phyloP scores from a whole-genome alignment of 768 basidiomycete genomes.

The Pulveroboletus sp. region DNA sequence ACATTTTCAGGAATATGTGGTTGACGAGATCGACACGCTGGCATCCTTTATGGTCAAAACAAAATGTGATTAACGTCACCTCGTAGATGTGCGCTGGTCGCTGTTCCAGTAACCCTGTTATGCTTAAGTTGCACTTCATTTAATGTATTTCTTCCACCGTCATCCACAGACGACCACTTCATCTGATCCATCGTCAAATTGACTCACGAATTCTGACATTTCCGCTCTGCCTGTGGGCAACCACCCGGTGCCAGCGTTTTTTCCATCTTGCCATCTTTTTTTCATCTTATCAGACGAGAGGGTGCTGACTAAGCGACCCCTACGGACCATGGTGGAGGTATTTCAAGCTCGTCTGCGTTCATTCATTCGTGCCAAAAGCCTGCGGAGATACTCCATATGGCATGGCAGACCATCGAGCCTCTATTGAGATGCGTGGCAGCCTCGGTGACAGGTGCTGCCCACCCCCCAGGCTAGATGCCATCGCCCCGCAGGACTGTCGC shows the following conservation, averaged over 20 bases:
- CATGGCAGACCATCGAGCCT: background rate
- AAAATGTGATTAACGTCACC: conserved; percentile 40
- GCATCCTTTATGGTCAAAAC: conserved; percentile 77
- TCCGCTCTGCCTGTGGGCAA: conserved; percentile 1
- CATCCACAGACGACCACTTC: background rate
- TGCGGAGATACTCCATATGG: no score
- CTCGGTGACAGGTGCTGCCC: background rate
- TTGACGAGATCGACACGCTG: conserved; percentile 76
- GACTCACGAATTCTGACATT: background rate
- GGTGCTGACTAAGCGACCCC: conserved; percentile 19
- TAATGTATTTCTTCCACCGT: conserved; percentile 17
- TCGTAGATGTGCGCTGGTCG: conserved; percentile 16
- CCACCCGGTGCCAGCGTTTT: background rate
- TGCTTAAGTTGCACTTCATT: conserved; percentile 3
- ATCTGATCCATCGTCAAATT: background rate
- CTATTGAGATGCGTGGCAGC: background rate
- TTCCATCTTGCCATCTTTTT: background rate
- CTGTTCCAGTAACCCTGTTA: conserved; percentile 4
- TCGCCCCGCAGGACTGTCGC: background rate
- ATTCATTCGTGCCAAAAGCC: background rate
- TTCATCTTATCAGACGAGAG: conserved; percentile 25
- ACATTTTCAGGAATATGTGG: conserved; percentile 61
- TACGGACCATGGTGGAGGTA: background rate
- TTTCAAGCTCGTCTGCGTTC: background rate
- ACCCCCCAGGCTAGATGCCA: background rate